phyloP scores from a whole-genome alignment of 805 yeast species.

The Sugiyamaella smithiae region DNA sequence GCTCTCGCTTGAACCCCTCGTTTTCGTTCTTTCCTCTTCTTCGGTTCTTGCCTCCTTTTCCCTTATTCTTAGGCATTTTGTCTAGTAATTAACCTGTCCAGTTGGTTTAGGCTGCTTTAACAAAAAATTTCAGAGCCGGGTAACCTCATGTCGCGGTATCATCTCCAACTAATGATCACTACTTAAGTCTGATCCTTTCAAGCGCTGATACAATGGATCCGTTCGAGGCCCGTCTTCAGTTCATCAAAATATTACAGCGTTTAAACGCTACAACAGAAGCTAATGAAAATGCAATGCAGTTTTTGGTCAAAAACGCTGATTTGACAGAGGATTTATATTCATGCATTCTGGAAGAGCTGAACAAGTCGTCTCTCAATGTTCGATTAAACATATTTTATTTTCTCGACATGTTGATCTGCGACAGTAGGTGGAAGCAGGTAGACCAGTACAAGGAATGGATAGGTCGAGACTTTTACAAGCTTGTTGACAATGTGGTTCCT shows the following conservation, averaged over 20 bases:
- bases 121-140: conserved; percentile 1
- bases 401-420: conserved; percentile 53
- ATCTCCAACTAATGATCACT: neutral
- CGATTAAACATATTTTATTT: conserved; percentile 68
- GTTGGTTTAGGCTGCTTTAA: too few species aligned
- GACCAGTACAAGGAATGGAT: conserved; percentile 24
- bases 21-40: conserved; percentile 97
- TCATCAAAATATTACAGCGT: conserved; percentile 60
- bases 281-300: conserved; percentile 29
- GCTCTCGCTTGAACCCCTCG: conserved; percentile 89
- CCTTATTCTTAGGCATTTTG: conserved; percentile 74
- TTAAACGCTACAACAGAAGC: conserved; percentile 55
- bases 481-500: conserved; percentile 30
- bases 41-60: conserved; percentile 73
- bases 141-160: neutral
- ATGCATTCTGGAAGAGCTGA: conserved; percentile 59
- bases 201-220: conserved; percentile 63
- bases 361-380: conserved; percentile 46
- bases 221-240: conserved; percentile 78
- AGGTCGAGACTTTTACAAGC: conserved; percentile 28
- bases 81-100: neutral
- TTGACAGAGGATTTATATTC: conserved; percentile 67
- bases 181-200: neutral
- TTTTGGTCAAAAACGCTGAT: conserved; percentile 41
- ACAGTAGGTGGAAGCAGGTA: neutral